phyloP scores from a whole-genome alignment of 1,284 basidiomycete species.

The Singerocomus rubriflavus region DNA sequence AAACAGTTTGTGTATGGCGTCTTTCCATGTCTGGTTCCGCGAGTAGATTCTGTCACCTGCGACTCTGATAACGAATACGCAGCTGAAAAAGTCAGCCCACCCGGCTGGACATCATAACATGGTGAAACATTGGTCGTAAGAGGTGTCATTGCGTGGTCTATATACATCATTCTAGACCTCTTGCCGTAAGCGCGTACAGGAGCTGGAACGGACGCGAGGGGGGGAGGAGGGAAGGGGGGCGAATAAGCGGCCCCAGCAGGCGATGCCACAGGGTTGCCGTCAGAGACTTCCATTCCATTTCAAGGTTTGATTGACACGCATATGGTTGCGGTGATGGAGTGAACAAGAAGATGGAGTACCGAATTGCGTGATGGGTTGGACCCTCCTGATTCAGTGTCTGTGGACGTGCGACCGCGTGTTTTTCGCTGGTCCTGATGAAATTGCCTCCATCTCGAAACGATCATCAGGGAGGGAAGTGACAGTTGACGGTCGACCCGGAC shows the following conservation, averaged over 20 bases:
- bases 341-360: conserved; percentile 9
- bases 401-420: conserved; percentile 11
- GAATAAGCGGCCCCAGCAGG: neutral
- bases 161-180: no score
- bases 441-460: no score
- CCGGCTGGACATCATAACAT: no score
- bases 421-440: conserved; percentile 1
- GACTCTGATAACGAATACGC: no score
- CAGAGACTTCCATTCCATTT: conserved; percentile 27
- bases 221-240: neutral
- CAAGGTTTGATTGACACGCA: conserved; percentile 28
- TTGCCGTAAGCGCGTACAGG: neutral
- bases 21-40: no score
- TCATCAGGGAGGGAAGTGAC: neutral
- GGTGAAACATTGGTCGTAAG: neutral
- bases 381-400: no score
- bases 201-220: neutral
- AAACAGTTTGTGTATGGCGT: no score
- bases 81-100: no score
- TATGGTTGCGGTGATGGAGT: conserved; percentile 23
- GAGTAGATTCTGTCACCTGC: no score
- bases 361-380: conserved; percentile 16
- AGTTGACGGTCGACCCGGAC: neutral
- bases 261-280: conserved; percentile 18
- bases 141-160: neutral